Base-by-base conservation (phyloP, 768 basidiomycete species). In the Mycena venus region DNA sequence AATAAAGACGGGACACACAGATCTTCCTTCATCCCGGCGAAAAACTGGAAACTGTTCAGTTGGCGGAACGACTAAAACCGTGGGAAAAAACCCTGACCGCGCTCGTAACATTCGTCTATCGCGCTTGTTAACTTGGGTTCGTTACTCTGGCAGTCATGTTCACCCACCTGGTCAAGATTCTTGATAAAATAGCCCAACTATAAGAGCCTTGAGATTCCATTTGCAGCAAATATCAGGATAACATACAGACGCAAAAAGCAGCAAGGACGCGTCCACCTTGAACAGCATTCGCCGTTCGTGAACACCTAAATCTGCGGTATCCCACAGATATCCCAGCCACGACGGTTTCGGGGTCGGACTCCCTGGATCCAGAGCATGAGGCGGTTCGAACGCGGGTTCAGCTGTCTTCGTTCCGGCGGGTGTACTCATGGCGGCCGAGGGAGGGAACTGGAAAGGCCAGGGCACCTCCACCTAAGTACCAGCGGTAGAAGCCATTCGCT, bases 171-270 rank as follows among this genome's bases (percentile, higher is more conserved):
- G 65, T 77, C 76, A n/a, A 77, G 61, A 68, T 77, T 77, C 76
- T 77, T 77, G 61, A 77, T 74, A 62, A 77, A 77, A 68, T 77
- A 77, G 10, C 76, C 76, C 53, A 77, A 42, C 76, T 77, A 36
- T 15, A 25, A 19, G 27, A 4, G 14, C 12, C 42, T 56, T 34
- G 36, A 58, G 2, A n/a, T 23, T 66, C 4, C 58, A 25, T 38
- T 25, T 2, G 12, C 9, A 12, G 31, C 15, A 15, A 60, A 38
- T 5, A 51, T 51, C 2, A 5, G 25, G 8, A 36, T n/a, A 17
- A 71, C 74, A 14, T 56, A 78, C 77, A 29, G 77, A 78, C 25
- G 77, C 77, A 56, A 78, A 78, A 31, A 78, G 25, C 25, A 78
- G 61, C 68, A 78, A 56, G 14, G 74, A 73, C 17, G 64, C 68